A percentile compares a stretch with the other conserved stretches of the same genome.
These are phyloP conservation scores for Aotearoamyces nothofagi DNA, from an alignment of 2,329 filamentous ascomycete genomes.

Conservation along the genomic window DNA sequence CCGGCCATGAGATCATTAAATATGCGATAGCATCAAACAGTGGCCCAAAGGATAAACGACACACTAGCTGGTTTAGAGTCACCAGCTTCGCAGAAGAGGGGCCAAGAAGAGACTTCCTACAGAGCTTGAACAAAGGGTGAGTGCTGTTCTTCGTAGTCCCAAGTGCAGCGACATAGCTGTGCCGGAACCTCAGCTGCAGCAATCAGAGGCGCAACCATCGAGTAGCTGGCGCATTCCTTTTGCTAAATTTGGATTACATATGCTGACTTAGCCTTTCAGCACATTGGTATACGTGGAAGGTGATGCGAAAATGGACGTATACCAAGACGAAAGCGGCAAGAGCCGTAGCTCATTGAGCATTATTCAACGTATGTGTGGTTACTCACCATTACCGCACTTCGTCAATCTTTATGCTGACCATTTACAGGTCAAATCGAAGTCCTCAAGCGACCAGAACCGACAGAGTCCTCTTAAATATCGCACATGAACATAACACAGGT, in stretches of 20 bases:
- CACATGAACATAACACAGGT: too few species aligned
- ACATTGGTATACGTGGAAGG: conserved; percentile 72
- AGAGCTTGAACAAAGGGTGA: conserved; percentile 72
- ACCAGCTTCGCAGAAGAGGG: conserved; percentile 57
- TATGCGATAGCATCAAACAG: conserved; percentile 60
- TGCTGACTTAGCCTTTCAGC: conserved; percentile 28
- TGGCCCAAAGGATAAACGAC: conserved; percentile 53
- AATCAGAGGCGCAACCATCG: neutral
- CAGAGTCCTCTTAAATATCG: too few species aligned
- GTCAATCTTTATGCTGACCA: too few species aligned
- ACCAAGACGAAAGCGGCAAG: conserved; percentile 57
- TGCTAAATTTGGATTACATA: too few species aligned
- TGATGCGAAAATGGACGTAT: conserved; percentile 54
- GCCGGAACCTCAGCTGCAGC: neutral
- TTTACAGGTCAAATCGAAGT: too few species aligned
- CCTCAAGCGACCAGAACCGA: too few species aligned
- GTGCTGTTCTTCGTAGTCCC: conserved; percentile 22
- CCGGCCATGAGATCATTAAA: conserved; percentile 57
- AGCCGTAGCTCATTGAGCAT: conserved; percentile 50
- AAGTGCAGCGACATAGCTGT: neutral
- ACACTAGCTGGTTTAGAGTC: conserved; percentile 77
- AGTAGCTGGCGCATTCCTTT: too few species aligned
- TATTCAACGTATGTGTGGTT: conserved; percentile 71
- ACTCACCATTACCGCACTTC: too few species aligned
- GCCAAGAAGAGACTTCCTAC: conserved; percentile 53